These are phyloP conservation scores for Thermochaetoides dissita DNA, from an alignment of 2,329 filamentous ascomycete species.

Conservation along the genomic window DNA sequence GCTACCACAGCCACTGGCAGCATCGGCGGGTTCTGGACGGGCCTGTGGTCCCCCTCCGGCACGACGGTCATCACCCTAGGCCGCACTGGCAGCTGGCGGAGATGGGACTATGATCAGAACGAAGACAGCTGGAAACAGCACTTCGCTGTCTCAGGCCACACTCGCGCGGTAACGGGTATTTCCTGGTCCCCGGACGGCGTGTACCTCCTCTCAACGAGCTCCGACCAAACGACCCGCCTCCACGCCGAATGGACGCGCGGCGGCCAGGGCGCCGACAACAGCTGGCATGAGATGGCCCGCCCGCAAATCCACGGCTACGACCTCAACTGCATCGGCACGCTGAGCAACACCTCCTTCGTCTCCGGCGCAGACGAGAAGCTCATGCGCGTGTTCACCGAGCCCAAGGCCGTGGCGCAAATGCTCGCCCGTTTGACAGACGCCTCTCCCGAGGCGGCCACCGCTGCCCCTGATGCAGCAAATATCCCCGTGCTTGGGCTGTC, in stretches of 20 bases:
- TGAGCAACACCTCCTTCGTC: slow-evolving; percentile 66
- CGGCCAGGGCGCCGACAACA: background rate
- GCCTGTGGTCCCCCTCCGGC: slow-evolving; percentile 75
- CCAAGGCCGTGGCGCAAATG: slow-evolving; percentile 65
- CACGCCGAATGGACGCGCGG: slow-evolving; percentile 57
- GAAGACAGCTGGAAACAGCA: slow-evolving; percentile 62
- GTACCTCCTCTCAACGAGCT: slow-evolving; percentile 77
- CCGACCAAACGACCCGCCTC: slow-evolving; percentile 84
- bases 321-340: slow-evolving; percentile 77
- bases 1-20: slow-evolving; percentile 94
- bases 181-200: slow-evolving; percentile 71
- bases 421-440: slow-evolving; percentile 56
- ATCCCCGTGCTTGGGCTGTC: slow-evolving; percentile 91
- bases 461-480: slow-evolving; percentile 73
- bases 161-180: slow-evolving; percentile 64
- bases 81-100: slow-evolving; percentile 82
- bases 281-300: slow-evolving; percentile 87
- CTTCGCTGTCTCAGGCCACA: slow-evolving; percentile 71
- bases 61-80: slow-evolving; percentile 66
- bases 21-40: slow-evolving; percentile 91
- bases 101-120: slow-evolving; percentile 54
- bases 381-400: slow-evolving; percentile 87
- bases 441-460: slow-evolving; percentile 20
- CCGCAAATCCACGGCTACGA: slow-evolving; percentile 98
- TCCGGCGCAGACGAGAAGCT: slow-evolving; percentile 96